These are phyloP conservation scores for Begonia fuchsioides DNA, from an alignment of 306 rosid species.

Conservation along the genomic window DNA sequence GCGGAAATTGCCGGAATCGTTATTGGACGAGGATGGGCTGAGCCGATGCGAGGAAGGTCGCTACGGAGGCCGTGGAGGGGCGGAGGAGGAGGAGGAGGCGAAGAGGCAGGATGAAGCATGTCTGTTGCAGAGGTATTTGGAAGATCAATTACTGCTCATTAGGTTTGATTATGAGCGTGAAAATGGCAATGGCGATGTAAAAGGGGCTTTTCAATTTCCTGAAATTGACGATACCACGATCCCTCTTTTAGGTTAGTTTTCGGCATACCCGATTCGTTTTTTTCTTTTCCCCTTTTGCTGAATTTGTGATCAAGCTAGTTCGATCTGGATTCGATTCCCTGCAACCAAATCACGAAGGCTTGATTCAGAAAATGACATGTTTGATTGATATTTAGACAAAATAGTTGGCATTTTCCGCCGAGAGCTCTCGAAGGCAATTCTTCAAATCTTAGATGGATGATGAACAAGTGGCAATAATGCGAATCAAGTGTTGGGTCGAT, in stretches of 20 bases:
- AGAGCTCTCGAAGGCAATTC: too few species aligned
- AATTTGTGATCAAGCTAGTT: too few species aligned
- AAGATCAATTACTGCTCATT: slow-evolving; percentile 9
- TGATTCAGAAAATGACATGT: too few species aligned
- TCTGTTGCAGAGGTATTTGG: slow-evolving; percentile 11
- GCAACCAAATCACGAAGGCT: too few species aligned
- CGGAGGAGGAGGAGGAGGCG: not conserved
- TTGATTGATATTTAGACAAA: too few species aligned
- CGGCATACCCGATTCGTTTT: too few species aligned
- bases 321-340: too few species aligned
- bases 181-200: not conserved
- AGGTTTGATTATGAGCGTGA: slow-evolving; percentile 9
- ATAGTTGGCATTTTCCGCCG: too few species aligned
- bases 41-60: slow-evolving; percentile 10
- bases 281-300: too few species aligned
- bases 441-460: too few species aligned
- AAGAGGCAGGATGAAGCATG: not conserved
- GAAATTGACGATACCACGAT: not conserved
- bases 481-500: too few species aligned
- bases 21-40: slow-evolving; percentile 3
- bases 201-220: slow-evolving; percentile 2
- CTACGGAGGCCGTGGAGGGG: not conserved
- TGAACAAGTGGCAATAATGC: too few species aligned
- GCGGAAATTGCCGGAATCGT: slow-evolving; percentile 1
- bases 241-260: slow-evolving; percentile 6